phyloP scores from a whole-genome alignment of 208 protist genomes.

The Leishmania tarentolae region DNA sequence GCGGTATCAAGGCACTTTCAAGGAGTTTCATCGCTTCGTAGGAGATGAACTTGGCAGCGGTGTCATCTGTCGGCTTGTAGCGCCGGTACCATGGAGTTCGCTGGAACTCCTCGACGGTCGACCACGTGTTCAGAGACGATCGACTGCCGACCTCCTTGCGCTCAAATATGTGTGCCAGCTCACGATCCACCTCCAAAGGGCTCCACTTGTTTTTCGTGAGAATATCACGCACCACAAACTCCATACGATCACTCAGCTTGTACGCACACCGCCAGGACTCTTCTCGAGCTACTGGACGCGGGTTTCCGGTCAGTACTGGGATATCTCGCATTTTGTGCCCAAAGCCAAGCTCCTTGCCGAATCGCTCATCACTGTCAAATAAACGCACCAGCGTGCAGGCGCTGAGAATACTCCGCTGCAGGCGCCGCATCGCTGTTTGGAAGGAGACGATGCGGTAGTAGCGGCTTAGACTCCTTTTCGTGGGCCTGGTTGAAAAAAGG shows the following conservation, averaged over 20 bases:
- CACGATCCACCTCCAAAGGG: constrained; percentile 69
- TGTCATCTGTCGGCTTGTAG: constrained; percentile 83
- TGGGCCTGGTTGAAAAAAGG: not conserved
- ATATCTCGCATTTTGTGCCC: constrained; percentile 89
- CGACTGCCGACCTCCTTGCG: constrained; percentile 57
- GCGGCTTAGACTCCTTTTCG: not conserved
- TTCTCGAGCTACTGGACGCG: constrained; percentile 72
- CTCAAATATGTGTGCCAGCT: constrained; percentile 85
- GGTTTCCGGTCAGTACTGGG: constrained; percentile 86
- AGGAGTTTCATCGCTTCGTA: constrained; percentile 90
- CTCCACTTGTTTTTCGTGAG: constrained; percentile 67
- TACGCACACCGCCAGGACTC: constrained; percentile 83
- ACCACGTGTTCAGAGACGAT: constrained; percentile 87
- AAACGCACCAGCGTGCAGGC: constrained; percentile 17
- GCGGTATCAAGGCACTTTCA: constrained; percentile 78
- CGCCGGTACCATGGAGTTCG: constrained; percentile 89
- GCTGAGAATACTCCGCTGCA: constrained; percentile 16
- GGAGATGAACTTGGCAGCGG: constrained; percentile 83
- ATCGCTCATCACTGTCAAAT: constrained; percentile 69
- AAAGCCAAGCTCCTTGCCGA: constrained; percentile 85
- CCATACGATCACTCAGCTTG: constrained; percentile 88
- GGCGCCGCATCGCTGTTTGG: constrained; percentile 9
- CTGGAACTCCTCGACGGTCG: constrained; percentile 90
- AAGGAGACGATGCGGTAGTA: not conserved
- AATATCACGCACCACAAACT: constrained; percentile 74